Percentiles rank a stretch among this genome's conserved stretches.
Conservation (phyloP, 2,329 filamentous ascomycete genomes). For the Aureobasidium pullulans region DNA sequence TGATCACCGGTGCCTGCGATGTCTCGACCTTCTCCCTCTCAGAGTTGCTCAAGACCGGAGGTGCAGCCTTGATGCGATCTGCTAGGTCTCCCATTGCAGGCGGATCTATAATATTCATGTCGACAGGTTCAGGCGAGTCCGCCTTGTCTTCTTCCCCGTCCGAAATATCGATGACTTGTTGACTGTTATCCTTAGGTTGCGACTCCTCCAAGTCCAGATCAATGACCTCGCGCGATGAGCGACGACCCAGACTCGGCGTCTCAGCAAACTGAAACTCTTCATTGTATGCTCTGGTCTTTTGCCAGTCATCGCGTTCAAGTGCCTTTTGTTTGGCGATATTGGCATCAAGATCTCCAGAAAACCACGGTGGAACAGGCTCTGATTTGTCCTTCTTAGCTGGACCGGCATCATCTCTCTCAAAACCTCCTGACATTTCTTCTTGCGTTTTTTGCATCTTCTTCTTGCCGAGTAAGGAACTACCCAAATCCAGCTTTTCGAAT, state of each 20-base stretch:
- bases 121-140: neutral
- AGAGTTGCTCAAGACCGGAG: conserved; percentile 23
- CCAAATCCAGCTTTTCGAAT: conserved; percentile 73
- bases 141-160: conserved; percentile 21
- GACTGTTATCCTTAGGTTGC: conserved; percentile 31
- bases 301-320: conserved; percentile 40
- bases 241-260: conserved; percentile 49
- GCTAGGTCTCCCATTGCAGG: conserved; percentile 38
- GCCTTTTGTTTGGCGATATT: conserved; percentile 49
- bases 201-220: conserved; percentile 37
- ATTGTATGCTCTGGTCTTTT: conserved; percentile 51
- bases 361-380: conserved; percentile 69
- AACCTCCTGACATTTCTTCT: conserved; percentile 55
- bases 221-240: conserved; percentile 43
- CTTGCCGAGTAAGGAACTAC: conserved; percentile 49
- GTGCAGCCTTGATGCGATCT: conserved; percentile 35
- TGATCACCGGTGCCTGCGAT: neutral
- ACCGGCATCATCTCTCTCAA: conserved; percentile 46
- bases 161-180: conserved; percentile 36
- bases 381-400: conserved; percentile 37
- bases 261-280: conserved; percentile 49
- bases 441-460: conserved; percentile 47
- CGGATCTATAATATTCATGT: conserved; percentile 6
- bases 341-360: conserved; percentile 48
- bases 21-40: neutral